These are phyloP conservation scores for Lecanosticta acicola DNA, from an alignment of 2,329 filamentous ascomycete species.

Conservation along the genomic window DNA sequence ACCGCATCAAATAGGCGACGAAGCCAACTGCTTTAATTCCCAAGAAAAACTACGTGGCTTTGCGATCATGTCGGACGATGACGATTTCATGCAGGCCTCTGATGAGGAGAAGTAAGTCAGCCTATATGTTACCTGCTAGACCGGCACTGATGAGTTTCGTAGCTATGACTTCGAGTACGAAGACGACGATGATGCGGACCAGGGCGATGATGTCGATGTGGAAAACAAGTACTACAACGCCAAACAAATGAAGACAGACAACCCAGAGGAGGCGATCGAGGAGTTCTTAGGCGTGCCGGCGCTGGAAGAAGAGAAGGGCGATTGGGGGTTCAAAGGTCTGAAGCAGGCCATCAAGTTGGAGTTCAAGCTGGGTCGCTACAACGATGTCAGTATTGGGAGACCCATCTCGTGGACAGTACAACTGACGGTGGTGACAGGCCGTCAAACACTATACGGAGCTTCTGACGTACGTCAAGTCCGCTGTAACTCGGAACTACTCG, in stretches of 20 bases:
- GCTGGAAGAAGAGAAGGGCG: constrained; percentile 83
- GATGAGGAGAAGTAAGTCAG: constrained; percentile 70
- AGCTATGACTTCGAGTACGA: constrained; percentile 98
- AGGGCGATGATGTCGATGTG: constrained; percentile 84
- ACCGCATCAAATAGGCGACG: constrained; percentile 1
- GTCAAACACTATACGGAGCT: constrained; percentile 90
- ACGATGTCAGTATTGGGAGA: constrained; percentile 53
- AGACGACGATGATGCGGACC: constrained; percentile 83
- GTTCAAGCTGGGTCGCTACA: constrained; percentile 84
- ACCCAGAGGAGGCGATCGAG: constrained; percentile 79
- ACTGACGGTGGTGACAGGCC: constrained; percentile 52
- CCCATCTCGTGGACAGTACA: constrained; percentile 1
- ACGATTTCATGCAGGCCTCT: constrained; percentile 91
- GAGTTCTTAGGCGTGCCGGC: constrained; percentile 87
- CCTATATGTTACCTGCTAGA: constrained; percentile 10
- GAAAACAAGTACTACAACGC: constrained; percentile 99
- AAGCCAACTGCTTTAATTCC: neutral
- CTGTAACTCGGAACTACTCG: constrained; percentile 95
- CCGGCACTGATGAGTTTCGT: constrained; percentile 5
- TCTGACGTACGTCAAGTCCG: constrained; percentile 93
- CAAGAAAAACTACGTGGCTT: neutral
- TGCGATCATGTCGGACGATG: constrained; percentile 68
- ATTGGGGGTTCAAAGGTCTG: constrained; percentile 97
- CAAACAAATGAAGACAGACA: constrained; percentile 86
- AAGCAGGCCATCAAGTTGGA: constrained; percentile 98